Base-by-base conservation (phyloP, 495 filamentous ascomycete species). In the Friedmanniomyces simplex region DNA sequence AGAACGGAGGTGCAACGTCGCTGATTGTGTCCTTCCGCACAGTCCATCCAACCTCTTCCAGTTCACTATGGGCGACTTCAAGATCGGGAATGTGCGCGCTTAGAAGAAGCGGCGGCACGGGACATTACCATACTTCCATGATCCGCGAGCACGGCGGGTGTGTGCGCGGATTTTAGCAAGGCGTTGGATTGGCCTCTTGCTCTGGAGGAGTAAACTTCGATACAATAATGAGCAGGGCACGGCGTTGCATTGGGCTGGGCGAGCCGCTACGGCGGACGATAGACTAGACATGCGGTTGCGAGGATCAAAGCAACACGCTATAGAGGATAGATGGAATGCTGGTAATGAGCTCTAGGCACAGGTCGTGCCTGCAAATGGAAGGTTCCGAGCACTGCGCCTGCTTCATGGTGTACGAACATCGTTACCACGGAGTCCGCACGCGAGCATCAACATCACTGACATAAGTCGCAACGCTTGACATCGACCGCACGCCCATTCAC, bases 31-130 rank as follows among this genome's bases (percentile, higher is more conserved):
- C n/a, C 34, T 13, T 13, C 22, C n/a, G n/a, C 5, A 16, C 28
- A 63, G 61, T 13, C 61, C 61, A 21, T 54, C 54, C 1, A 63
- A 59, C 61, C 55, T 59, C 61, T 25, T 63, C 57, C 50, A 58
- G 30, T 51, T 55, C 34, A 59, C 56, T 16, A 36, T 55, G 28
- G 61, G 61, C 51, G 47, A 47, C 16, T 63, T 52, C 52, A 59
- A 63, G 34, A 36, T 50, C 43, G 58, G 59, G 42, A 63, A 59
- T 32, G 57, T 50, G n/a, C 39, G 54, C 18, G 54, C 34, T 10
- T 52, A 49, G 46, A 49, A n/a, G n/a, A n/a, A n/a, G n/a, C n/a
- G n/a, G 46, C 46, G 24, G 6, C 22, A 3, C 20, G 18, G 41
- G 14, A 43, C 39, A 43, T 2, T 3, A 16, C 5, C 39, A 6